phyloP scores from a whole-genome alignment of 2,329 filamentous ascomycete genomes.

The Diplodia sapinea region DNA sequence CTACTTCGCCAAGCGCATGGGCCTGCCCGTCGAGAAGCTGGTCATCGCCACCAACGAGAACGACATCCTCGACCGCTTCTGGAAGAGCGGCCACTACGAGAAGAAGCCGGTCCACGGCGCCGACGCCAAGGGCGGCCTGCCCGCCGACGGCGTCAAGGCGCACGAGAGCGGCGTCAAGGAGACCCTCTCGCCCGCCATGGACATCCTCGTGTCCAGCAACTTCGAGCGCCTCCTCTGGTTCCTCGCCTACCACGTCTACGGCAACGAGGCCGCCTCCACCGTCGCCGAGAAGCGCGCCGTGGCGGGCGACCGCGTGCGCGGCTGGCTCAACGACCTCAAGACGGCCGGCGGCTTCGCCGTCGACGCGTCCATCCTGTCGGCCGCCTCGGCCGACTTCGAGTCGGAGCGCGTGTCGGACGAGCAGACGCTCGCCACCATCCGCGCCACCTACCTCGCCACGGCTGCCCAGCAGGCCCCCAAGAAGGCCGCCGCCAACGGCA shows the following conservation, averaged over 20 bases:
- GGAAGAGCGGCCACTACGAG: slow-evolving; percentile 86
- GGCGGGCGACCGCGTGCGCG: slow-evolving; percentile 73
- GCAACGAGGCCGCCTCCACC: slow-evolving; percentile 40
- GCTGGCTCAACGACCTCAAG: slow-evolving; percentile 84
- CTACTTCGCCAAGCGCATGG: slow-evolving; percentile 91
- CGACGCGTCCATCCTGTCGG: slow-evolving; percentile 71
- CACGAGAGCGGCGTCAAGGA: slow-evolving; percentile 80
- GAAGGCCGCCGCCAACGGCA: slow-evolving; percentile 52
- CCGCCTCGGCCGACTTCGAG: slow-evolving; percentile 76
- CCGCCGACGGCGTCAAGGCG: slow-evolving; percentile 63
- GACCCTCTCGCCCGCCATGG: slow-evolving; percentile 94
- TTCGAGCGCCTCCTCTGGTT: slow-evolving; percentile 97
- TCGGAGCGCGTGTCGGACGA: slow-evolving; percentile 72
- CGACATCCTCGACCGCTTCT: slow-evolving; percentile 95
- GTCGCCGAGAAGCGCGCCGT: slow-evolving; percentile 55
- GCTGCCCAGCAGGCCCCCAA: slow-evolving; percentile 48
- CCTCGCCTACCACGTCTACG: slow-evolving; percentile 74
- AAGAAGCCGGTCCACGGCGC: slow-evolving; percentile 72
- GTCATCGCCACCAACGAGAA: slow-evolving; percentile 97
- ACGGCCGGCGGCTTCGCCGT: slow-evolving; percentile 81
- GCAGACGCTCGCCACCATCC: slow-evolving; percentile 56
- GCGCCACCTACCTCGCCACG: slow-evolving; percentile 53
- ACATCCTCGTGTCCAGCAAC: slow-evolving; percentile 94
- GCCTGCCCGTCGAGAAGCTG: slow-evolving; percentile 84
- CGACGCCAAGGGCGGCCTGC: slow-evolving; percentile 62